Evolutionary conservation across 2,329 filamentous ascomycete species (phyloP).

Genomic region (Colletotrichum sp.): DNA sequence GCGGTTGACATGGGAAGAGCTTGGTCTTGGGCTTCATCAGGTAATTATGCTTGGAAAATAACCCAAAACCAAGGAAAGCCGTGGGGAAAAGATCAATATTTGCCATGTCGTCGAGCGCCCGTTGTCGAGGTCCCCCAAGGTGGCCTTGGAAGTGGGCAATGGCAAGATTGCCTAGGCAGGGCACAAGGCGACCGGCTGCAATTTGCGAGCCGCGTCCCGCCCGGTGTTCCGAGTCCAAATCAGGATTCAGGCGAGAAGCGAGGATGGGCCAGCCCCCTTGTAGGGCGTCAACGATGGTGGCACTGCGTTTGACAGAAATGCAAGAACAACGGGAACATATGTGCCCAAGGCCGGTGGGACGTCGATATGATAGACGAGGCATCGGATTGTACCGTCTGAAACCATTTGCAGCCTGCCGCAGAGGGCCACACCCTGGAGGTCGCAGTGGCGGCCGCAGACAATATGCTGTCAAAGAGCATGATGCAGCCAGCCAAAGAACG

Average conservation of each 20-base stretch:
- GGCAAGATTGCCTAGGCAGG: background rate
- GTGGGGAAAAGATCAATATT: background rate
- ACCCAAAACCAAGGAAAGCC: background rate
- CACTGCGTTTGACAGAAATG: background rate
- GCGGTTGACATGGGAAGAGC: background rate
- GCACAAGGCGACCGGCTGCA: background rate
- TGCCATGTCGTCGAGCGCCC: background rate
- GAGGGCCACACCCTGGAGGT: background rate
- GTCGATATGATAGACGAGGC: background rate
- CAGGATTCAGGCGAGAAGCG: background rate
- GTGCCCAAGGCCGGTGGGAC: background rate
- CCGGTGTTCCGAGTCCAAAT: conserved; percentile 11
- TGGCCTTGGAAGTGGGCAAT: conserved; percentile 1
- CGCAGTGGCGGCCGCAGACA: background rate
- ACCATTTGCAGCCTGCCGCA: background rate
- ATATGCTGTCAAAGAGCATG: background rate
- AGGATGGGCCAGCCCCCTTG: background rate
- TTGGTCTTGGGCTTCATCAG: background rate
- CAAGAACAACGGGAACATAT: background rate
- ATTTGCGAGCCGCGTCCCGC: conserved; percentile 15
- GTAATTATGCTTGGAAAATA: background rate
- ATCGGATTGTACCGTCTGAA: background rate
- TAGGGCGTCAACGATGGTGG: background rate
- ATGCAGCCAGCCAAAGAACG: background rate
- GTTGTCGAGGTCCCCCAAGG: background rate